Percentiles rank a stretch among this genome's conserved stretches.
Conservation (phyloP, 1,139 yeast genomes). For the Saccharomyces hybrid region DNA sequence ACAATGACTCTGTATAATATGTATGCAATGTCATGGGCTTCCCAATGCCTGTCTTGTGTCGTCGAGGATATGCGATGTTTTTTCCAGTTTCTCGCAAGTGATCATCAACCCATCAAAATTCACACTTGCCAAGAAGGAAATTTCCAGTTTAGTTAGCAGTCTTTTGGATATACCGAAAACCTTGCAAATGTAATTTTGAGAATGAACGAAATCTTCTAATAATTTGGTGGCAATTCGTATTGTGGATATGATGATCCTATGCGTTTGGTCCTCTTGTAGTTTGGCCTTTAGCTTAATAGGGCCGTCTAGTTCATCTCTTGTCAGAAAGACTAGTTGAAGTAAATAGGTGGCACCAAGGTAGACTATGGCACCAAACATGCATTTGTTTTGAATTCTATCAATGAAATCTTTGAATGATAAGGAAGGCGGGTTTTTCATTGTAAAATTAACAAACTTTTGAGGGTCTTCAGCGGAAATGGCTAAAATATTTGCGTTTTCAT, state of each 20-base stretch:
- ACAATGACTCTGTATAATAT: not conserved
- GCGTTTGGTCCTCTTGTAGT: slow-evolving; percentile 36
- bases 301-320: slow-evolving; percentile 34
- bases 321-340: slow-evolving; percentile 33
- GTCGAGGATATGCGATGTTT: slow-evolving; percentile 9
- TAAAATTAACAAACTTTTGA: slow-evolving; percentile 7
- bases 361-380: slow-evolving; percentile 19
- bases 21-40: not conserved
- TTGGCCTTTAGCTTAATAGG: slow-evolving; percentile 33
- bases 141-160: slow-evolving; percentile 42
- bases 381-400: slow-evolving; percentile 20
- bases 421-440: slow-evolving; percentile 21
- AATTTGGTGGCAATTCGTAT: slow-evolving; percentile 45
- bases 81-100: slow-evolving; percentile 9
- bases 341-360: slow-evolving; percentile 20
- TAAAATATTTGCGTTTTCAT: not conserved
- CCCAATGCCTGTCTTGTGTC: slow-evolving; percentile 6
- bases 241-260: slow-evolving; percentile 44
- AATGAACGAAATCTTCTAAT: slow-evolving; percentile 45
- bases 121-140: slow-evolving; percentile 36
- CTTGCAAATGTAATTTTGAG: slow-evolving; percentile 44
- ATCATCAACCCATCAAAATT: slow-evolving; percentile 16
- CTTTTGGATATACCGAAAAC: slow-evolving; percentile 45
- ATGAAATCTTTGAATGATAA: slow-evolving; percentile 16
- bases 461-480: not conserved